Evolutionary conservation across 148 eudicot genomes (phyloP).

Genomic region (Gaultheria prostrata): DNA sequence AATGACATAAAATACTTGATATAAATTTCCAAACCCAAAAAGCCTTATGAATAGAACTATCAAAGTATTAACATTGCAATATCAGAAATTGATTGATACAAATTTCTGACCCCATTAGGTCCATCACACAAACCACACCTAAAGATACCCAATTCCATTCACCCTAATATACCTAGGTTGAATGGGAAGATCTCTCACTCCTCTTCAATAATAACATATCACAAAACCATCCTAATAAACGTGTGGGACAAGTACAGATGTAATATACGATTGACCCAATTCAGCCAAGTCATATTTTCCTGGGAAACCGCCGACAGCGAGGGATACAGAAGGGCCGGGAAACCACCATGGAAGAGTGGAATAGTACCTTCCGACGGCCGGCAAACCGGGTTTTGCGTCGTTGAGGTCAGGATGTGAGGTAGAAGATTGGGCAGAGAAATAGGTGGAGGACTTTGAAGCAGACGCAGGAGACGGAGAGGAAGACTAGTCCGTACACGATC

Average conservation of each 20-base stretch:
- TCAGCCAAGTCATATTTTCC: background rate
- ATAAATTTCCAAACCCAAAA: background rate
- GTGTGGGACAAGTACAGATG: background rate
- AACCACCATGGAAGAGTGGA: background rate
- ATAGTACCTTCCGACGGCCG: background rate
- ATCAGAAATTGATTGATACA: background rate
- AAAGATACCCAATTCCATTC: background rate
- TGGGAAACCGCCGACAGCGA: background rate
- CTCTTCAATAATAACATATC: background rate
- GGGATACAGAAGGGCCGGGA: background rate
- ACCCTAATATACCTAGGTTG: background rate
- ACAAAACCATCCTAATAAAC: background rate
- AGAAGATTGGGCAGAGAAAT: conserved; percentile 24
- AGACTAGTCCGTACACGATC: conserved; percentile 23
- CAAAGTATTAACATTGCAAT: background rate
- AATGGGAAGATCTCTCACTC: background rate
- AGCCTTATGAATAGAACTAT: background rate
- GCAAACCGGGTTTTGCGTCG: background rate
- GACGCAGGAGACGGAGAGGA: conserved; percentile 25
- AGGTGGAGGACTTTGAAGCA: conserved; percentile 25
- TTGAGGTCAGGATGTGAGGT: conserved; percentile 9
- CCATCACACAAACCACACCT: background rate
- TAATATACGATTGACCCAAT: conserved; percentile 2
- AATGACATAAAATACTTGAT: background rate
- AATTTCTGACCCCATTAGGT: background rate